These are phyloP conservation scores for Globisporangium lucens DNA, from an alignment of 352 stramenopile species.

Conservation along the genomic window DNA sequence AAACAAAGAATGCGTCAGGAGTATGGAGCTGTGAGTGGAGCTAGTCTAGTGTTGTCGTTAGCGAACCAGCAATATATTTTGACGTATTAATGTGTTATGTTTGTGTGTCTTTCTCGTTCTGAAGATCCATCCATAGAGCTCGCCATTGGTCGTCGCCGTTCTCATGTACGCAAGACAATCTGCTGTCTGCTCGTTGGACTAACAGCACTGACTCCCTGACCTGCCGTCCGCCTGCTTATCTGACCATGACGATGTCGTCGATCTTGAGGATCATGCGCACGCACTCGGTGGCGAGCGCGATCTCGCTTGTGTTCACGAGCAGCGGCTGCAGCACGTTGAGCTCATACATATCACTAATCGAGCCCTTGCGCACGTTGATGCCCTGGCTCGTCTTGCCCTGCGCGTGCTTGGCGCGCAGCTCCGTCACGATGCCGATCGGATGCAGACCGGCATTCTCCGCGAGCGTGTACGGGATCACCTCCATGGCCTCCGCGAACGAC, in stretches of 20 bases:
- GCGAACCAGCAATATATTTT: constrained; percentile 14
- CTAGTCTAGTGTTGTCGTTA: background rate
- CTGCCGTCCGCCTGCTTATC: constrained; percentile 42
- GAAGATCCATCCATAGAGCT: background rate
- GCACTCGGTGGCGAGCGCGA: constrained; percentile 97
- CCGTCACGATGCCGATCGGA: constrained; percentile 98
- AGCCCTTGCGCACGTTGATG: constrained; percentile 96
- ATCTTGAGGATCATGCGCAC: constrained; percentile 99
- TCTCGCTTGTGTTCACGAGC: constrained; percentile 97
- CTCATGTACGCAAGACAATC: background rate
- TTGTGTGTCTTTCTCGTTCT: background rate
- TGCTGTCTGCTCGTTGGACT: background rate
- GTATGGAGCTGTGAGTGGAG: constrained; percentile 4
- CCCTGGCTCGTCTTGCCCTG: constrained; percentile 91
- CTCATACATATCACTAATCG: constrained; percentile 98
- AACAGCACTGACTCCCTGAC: no score
- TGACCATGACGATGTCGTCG: constrained; percentile 98
- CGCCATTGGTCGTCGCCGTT: background rate
- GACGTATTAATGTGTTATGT: constrained; percentile 16
- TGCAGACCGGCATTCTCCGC: constrained; percentile 99
- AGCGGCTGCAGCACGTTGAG: constrained; percentile 98
- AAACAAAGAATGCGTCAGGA: background rate
- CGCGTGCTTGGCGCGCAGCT: constrained; percentile 92
- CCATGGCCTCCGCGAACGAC: constrained; percentile 96
- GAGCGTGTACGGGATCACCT: constrained; percentile 99